Evolutionary conservation across 768 basidiomycete genomes (phyloP), one percentile per base, ranked within the genome.

Genomic region (Candolleomyces eurysporus): DNA sequence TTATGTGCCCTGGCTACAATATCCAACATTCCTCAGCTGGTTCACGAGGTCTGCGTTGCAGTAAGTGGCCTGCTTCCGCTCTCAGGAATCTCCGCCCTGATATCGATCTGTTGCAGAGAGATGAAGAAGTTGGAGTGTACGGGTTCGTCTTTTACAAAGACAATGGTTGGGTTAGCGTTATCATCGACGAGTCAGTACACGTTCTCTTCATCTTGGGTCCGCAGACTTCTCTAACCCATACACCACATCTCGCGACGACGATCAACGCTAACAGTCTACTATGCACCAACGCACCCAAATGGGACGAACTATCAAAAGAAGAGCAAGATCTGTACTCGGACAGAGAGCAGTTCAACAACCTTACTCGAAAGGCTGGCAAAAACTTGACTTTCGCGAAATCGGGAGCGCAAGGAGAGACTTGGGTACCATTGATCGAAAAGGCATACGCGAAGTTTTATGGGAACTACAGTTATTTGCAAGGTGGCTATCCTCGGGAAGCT

Each of bases 61-160:
- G 73, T 75, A 52, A 59, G 72, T 69, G 17, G 39, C 19, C 40
- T n/a, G 11, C 22, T 16, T 4, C 22, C 22, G 14, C 30, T 17
- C 36, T 30, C 17, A 22, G 30, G n/a, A 36, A 11, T 16, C 14
- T 50, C 14, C 42, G 6, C 0, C 4, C 26, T 46, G 21, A 14
- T 31, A 8, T 43, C 13, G 30, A 52, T 46, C 48, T 19, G 26
- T 61, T 4, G 11, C 60, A 84, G 81, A 72, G 79, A n/a, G 80
- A 84, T 62, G 81, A 84, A 65, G 59, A 77, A 63, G 79, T 84
- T 26, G 84, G 84, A 2, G 77, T 86, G 6, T 86, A 85, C 62
- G 84, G 84, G 2, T 86, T 83, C 66, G 76, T 85, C 53, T 85
- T 86, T 68, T 82, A 79, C 68, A 72, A 82, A 4, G 84, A 85